These are phyloP conservation scores for Grifola frondosa DNA, from an alignment of 1,284 basidiomycete genomes.

Conservation along the genomic window DNA sequence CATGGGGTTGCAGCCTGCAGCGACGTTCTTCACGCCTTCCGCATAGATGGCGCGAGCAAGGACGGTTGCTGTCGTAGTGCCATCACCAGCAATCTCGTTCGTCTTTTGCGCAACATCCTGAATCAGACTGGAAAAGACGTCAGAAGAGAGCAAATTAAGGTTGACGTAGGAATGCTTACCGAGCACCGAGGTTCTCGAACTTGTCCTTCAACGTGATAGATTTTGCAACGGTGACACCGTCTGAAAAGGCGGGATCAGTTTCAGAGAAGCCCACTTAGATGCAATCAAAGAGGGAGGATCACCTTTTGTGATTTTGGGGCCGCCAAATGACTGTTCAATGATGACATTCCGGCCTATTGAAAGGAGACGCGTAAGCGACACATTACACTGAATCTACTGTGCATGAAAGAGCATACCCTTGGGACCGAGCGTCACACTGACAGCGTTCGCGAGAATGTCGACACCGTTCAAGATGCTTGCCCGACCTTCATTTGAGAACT, in stretches of 20 bases:
- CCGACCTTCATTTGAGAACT: slow-evolving; percentile 95
- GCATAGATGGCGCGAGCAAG: slow-evolving; percentile 96
- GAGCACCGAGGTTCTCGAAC: slow-evolving; percentile 98
- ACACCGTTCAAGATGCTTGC: slow-evolving; percentile 95
- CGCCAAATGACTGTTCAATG: slow-evolving; percentile 97
- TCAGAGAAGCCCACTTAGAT: no score
- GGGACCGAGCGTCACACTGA: slow-evolving; percentile 93
- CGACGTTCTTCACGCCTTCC: slow-evolving; percentile 99
- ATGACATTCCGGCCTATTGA: slow-evolving; percentile 92
- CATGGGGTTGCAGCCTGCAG: slow-evolving; percentile 99
- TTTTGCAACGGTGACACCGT: slow-evolving; percentile 98
- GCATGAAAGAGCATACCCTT: slow-evolving; percentile 64
- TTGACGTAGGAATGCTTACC: slow-evolving; percentile 49
- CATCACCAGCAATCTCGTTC: slow-evolving; percentile 97
- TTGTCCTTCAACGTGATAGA: slow-evolving; percentile 94
- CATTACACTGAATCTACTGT: slow-evolving; percentile 9
- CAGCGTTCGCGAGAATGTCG: slow-evolving; percentile 93
- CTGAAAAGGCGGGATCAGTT: no score
- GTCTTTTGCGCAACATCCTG: slow-evolving; percentile 97
- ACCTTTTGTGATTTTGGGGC: slow-evolving; percentile 98
- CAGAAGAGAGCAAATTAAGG: neutral
- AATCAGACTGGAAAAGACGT: slow-evolving; percentile 60
- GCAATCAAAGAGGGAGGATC: slow-evolving; percentile 7
- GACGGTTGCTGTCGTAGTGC: slow-evolving; percentile 97
- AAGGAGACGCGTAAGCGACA: slow-evolving; percentile 25